A percentile compares a stretch with the other conserved stretches of the same genome.
These are phyloP conservation scores for Senna siamea DNA, from an alignment of 306 rosid species.

Conservation along the genomic window DNA sequence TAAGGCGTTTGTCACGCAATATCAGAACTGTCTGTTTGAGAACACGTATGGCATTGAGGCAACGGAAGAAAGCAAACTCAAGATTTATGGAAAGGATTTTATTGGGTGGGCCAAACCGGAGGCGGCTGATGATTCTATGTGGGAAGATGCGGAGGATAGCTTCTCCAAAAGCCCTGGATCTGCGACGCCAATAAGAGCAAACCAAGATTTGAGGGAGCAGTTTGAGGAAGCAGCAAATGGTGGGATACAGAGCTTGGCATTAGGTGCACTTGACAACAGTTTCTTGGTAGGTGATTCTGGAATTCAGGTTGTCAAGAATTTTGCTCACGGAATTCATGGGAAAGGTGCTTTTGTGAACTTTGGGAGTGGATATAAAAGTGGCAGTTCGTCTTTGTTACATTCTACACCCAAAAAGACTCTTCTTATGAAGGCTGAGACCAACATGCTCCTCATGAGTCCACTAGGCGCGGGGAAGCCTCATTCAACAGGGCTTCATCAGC, in stretches of 20 bases:
- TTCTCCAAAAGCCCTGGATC: slow-evolving; percentile 67
- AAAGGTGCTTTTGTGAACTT: slow-evolving; percentile 88
- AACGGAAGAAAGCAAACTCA: slow-evolving; percentile 71
- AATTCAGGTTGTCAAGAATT: slow-evolving; percentile 93
- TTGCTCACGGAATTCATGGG: slow-evolving; percentile 83
- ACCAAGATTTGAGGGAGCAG: slow-evolving; percentile 77
- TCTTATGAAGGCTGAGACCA: slow-evolving; percentile 92
- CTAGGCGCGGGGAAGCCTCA: slow-evolving; percentile 72
- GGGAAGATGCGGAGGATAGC: slow-evolving; percentile 88
- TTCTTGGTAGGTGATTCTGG: slow-evolving; percentile 87
- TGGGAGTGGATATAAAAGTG: slow-evolving; percentile 48
- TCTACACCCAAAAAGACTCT: slow-evolving; percentile 85
- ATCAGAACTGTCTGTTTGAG: slow-evolving; percentile 75
- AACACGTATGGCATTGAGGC: slow-evolving; percentile 72
- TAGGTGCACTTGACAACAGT: slow-evolving; percentile 95
- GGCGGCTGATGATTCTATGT: slow-evolving; percentile 84
- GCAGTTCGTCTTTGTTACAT: slow-evolving; percentile 44
- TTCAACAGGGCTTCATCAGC: slow-evolving; percentile 80
- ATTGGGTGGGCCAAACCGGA: slow-evolving; percentile 91
- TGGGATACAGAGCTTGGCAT: slow-evolving; percentile 88
- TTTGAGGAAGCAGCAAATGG: slow-evolving; percentile 91
- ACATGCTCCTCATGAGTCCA: slow-evolving; percentile 98
- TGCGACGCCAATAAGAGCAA: slow-evolving; percentile 55
- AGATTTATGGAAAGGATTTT: slow-evolving; percentile 89
- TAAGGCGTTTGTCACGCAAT: slow-evolving; percentile 54